These are phyloP conservation scores for Pseudotulostoma volvatum DNA, from an alignment of 495 filamentous ascomycete genomes.

Conservation along the genomic window DNA sequence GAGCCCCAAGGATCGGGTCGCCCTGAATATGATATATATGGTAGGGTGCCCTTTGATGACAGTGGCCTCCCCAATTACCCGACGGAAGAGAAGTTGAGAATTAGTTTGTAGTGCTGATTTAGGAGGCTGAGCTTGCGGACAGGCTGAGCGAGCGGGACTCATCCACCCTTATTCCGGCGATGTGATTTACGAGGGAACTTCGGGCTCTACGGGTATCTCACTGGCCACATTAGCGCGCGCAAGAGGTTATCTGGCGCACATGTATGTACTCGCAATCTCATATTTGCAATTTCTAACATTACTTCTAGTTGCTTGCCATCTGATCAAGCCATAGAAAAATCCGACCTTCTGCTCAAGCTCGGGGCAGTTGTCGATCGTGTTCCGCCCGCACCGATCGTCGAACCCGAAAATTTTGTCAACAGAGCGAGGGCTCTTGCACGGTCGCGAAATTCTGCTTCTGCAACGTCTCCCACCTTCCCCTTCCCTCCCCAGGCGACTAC, in stretches of 20 bases:
- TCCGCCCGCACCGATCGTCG: constrained; percentile 77
- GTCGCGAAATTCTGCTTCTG: constrained; percentile 42
- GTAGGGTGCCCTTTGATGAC: constrained; percentile 22
- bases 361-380: constrained; percentile 84
- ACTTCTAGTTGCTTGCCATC: constrained; percentile 68
- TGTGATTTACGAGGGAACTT: constrained; percentile 93
- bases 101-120: no score
- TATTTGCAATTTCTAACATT: constrained; percentile 4
- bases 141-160: constrained; percentile 66
- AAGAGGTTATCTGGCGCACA: constrained; percentile 79
- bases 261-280: constrained; percentile 31
- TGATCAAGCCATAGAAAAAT: constrained; percentile 82
- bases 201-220: constrained; percentile 87
- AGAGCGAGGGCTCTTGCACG: constrained; percentile 59
- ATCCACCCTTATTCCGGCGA: constrained; percentile 71
- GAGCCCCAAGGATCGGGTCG: constrained; percentile 90
- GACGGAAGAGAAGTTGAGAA: no score
- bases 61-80: no score
- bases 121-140: no score
- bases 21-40: constrained; percentile 68
- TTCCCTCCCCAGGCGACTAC: background rate
- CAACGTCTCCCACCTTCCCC: background rate
- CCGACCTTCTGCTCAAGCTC: constrained; percentile 70
- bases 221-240: constrained; percentile 78
- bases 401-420: constrained; percentile 89